phyloP scores from a whole-genome alignment of 345 rosid genomes.

The Punica granatum region DNA sequence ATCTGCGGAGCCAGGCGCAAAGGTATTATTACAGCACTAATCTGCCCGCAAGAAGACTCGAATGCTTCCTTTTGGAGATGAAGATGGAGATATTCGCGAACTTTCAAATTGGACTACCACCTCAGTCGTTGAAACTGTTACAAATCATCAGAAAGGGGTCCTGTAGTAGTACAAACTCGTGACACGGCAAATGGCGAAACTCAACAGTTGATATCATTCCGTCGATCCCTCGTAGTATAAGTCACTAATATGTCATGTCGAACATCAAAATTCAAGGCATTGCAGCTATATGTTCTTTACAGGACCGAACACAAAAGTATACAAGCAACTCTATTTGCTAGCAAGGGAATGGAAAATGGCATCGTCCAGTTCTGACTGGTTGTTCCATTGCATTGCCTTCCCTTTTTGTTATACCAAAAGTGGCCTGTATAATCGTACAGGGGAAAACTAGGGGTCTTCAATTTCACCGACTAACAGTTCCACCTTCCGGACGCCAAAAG shows the following conservation, averaged over 20 bases:
- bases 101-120: too few species aligned
- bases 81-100: too few species aligned
- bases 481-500: conserved; percentile 60
- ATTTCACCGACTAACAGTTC: conserved; percentile 4
- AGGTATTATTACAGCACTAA: too few species aligned
- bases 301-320: not conserved
- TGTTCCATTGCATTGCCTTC: not conserved
- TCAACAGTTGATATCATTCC: not conserved
- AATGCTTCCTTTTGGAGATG: too few species aligned
- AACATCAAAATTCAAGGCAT: not conserved
- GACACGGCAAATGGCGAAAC: not conserved
- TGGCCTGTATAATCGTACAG: not conserved
- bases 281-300: not conserved
- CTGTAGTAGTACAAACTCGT: too few species aligned
- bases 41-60: too few species aligned
- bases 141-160: too few species aligned
- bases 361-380: not conserved
- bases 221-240: too few species aligned
- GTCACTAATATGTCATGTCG: not conserved
- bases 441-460: not conserved
- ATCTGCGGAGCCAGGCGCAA: too few species aligned
- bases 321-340: not conserved
- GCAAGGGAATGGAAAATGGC: not conserved
- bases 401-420: not conserved
- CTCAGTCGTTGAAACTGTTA: too few species aligned